Percentiles rank a stretch among this genome's conserved stretches.
phyloP scores from a whole-genome alignment of 805 yeast genomes.

The Candida coleopterorum region DNA sequence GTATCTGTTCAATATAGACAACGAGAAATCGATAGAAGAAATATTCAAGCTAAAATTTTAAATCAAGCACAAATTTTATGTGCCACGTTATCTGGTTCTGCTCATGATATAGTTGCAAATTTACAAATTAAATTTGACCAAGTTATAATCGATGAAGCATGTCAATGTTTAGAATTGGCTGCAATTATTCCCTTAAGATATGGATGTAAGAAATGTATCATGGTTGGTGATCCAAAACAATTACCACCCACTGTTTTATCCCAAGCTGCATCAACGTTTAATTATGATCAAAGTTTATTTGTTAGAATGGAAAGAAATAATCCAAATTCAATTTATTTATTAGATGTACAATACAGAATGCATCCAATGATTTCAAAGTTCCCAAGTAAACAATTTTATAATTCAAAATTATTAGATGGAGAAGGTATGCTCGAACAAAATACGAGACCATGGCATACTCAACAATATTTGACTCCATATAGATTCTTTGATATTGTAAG shows the following conservation, averaged over 20 bases:
- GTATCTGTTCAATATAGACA: slow-evolving; percentile 65
- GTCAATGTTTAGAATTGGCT: slow-evolving; percentile 92
- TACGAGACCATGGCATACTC: slow-evolving; percentile 69
- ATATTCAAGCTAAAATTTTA: slow-evolving; percentile 67
- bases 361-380: slow-evolving; percentile 86
- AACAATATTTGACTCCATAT: slow-evolving; percentile 62
- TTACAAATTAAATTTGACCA: slow-evolving; percentile 79
- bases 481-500: slow-evolving; percentile 66
- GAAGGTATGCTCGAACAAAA: slow-evolving; percentile 60
- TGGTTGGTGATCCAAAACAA: slow-evolving; percentile 99
- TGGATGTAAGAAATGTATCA: slow-evolving; percentile 84
- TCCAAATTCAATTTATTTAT: slow-evolving; percentile 57
- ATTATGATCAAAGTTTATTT: slow-evolving; percentile 87
- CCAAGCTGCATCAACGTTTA: slow-evolving; percentile 71
- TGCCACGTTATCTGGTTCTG: slow-evolving; percentile 89
- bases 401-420: slow-evolving; percentile 72
- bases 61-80: slow-evolving; percentile 81
- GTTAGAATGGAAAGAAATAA: slow-evolving; percentile 82
- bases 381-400: slow-evolving; percentile 81
- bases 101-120: slow-evolving; percentile 77
- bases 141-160: slow-evolving; percentile 94
- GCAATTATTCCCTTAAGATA: slow-evolving; percentile 88
- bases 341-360: slow-evolving; percentile 96
- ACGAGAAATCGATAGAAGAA: slow-evolving; percentile 72
- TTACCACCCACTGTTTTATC: slow-evolving; percentile 95